Evolutionary conservation across 2,329 filamentous ascomycete genomes (phyloP).

Genomic region (Furcasterigmium furcatum): DNA sequence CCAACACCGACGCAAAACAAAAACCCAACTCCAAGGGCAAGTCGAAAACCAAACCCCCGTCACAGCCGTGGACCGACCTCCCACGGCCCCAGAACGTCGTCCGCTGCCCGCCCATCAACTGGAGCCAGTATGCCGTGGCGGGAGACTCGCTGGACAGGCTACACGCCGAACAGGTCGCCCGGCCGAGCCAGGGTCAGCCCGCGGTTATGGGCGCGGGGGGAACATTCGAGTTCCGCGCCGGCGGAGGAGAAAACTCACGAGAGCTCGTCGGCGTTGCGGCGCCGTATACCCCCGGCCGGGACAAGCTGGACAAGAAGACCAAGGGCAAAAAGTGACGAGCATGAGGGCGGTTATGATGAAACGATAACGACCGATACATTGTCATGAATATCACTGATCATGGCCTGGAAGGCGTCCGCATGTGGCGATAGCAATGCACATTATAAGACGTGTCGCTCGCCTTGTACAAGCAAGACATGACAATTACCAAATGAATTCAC

Average conservation of each 20-base stretch:
- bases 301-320: constrained; percentile 38
- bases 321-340: not conserved
- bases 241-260: constrained; percentile 34
- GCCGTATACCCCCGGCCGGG: constrained; percentile 52
- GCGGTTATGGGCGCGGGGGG: constrained; percentile 39
- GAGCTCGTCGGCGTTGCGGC: constrained; percentile 50
- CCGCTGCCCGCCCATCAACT: constrained; percentile 86
- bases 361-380: no score
- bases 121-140: constrained; percentile 90
- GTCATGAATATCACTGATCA: no score
- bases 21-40: constrained; percentile 8
- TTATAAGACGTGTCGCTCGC: no score
- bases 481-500: no score
- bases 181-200: constrained; percentile 57
- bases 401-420: no score
- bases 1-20: no score
- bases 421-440: no score
- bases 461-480: no score
- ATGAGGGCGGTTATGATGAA: no score
- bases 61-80: constrained; percentile 55
- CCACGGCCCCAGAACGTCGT: constrained; percentile 80
- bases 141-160: constrained; percentile 81
- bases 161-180: constrained; percentile 72
- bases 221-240: constrained; percentile 47
- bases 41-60: not conserved